Evolutionary conservation across 164 flowering plant species (phyloP).

Genomic region (Kalanchoe fedtschenkoi): DNA sequence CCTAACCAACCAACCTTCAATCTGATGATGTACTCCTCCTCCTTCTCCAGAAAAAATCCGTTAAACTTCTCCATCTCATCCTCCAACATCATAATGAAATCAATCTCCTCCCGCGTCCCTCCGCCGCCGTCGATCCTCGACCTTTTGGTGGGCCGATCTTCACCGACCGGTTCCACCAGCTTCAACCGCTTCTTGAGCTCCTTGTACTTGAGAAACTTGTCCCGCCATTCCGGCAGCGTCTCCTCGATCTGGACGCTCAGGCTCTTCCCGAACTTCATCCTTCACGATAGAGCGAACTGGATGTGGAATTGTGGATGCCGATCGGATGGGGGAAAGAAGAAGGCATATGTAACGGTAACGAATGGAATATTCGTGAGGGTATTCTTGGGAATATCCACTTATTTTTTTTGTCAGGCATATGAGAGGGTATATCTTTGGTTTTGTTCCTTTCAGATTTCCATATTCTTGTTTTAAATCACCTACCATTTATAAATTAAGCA

Average conservation of each 20-base stretch:
- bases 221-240: conserved; percentile 91
- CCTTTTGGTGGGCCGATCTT: conserved; percentile 24
- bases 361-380: conserved; percentile 29
- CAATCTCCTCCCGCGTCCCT: conserved; percentile 45
- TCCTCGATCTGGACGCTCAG: conserved; percentile 77
- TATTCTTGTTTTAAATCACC: too few relatives aligned
- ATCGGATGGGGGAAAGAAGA: conserved; percentile 10
- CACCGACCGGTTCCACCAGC: conserved; percentile 31
- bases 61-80: conserved; percentile 86
- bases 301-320: neutral
- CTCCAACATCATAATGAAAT: conserved; percentile 58
- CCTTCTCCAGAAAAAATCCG: conserved; percentile 73
- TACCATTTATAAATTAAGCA: neutral
- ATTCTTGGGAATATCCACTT: conserved; percentile 39
- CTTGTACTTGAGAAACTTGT: conserved; percentile 82
- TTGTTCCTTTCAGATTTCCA: too few relatives aligned
- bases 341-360: conserved; percentile 22
- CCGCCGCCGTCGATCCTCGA: conserved; percentile 19
- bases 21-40: conserved; percentile 81
- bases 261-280: conserved; percentile 89
- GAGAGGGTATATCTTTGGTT: conserved; percentile 8
- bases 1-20: conserved; percentile 43
- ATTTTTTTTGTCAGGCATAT: conserved; percentile 13
- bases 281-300: neutral
- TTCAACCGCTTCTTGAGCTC: conserved; percentile 73